Evolutionary conservation across 2,329 filamentous ascomycete genomes (phyloP), one percentile per base, ranked within the genome.

Genomic region (Fusarium oligoseptatum): DNA sequence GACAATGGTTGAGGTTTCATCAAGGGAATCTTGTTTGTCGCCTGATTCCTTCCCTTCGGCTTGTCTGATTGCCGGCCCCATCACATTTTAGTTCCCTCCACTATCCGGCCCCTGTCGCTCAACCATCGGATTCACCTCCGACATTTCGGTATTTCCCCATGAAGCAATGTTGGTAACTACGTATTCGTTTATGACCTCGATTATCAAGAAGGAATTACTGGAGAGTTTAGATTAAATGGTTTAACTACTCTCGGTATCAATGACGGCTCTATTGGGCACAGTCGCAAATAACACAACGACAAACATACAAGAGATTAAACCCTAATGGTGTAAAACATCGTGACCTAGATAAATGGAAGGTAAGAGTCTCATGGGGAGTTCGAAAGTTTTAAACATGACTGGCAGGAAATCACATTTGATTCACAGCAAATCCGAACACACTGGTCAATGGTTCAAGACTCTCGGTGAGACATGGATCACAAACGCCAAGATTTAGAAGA

Each of bases 11-110:
- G n/a, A 39, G 17, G 41, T 24, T n/a, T 41, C 37, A 60, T 61
- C 64, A 22, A 32, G 3, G 52, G 14, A 50, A 41, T 32, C 17
- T 32, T 32, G 48, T 32, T 64, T 64, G 43, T 62, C 39, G 45
- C 39, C 56, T 73, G 62, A 57, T 70, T 70, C 52, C 55, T 75
- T 43, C 24, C 52, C n/a, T 22, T 60, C 68, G 68, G 71, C 34
- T 60, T 60, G 36, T 39, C 17, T 34, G 12, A 41, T 41, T 60
- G 39, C 72, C 65, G 58, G 39, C 65, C 22, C 64, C 61, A 41
- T 64, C 36, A 9, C 29, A 55, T 58, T 41, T 39, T 60, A 64
- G 36, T 20, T 37, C 34, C 32, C 67, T 66, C 72, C 62, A 75
- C 60, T 62, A 50, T 36, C 63, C 48, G 64, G 41, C n/a, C 63